Base-by-base conservation (phyloP, 2,329 filamentous ascomycete genomes). In the Claviceps digitariae region DNA sequence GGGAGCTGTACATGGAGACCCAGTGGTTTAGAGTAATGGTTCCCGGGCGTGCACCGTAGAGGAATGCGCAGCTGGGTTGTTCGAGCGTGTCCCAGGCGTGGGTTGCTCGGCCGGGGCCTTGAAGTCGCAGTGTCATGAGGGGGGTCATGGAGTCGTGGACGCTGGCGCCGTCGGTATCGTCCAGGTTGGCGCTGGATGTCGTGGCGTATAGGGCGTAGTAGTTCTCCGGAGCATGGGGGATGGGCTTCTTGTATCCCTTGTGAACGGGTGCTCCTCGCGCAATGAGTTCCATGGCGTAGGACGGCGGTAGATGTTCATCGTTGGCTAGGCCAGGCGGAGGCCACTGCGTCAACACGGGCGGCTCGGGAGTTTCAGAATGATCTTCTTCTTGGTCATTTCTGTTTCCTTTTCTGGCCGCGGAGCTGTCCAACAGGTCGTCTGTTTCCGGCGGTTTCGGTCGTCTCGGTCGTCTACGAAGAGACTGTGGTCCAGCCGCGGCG, bases 21-120 rank as follows among this genome's bases (percentile, higher is more conserved):
- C 83, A 88, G 57, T 82, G 78, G 59, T 86, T 87, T 50, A 90
- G 69, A 0, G 84, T 87, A 51, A 86, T 78, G 1, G 85, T 89
- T 6, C 86, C 86, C 0, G 84, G 80, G 23, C 78, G 73, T 50
- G 72, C 71, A 13, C 86, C 86, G 64, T 81, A 84, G 58, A 76
- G 78, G 63, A 85, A 86, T 0, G 81, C 75, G 66, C 82, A 81
- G 63, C 83, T 87, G 4, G 86, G 86, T 61, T 88, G 84, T 62
- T 90, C 86, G 27, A 89, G 71, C 1, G 84, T 83, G 57, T 84
- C 78, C 85, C 82, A 88, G 2, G 82, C 83, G 55, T 72, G 64
- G 2, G 64, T 62, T 46, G 77, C 70, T 17, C 68, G 61, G 4
- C 69, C 70, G 0, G 65, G 60, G 3, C 73, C 72, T 54, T 73